A percentile compares a stretch with the other conserved stretches of the same genome.
Evolutionary conservation across 805 yeast species (phyloP).

Genomic region (Schwanniomyces vanrijiae): DNA sequence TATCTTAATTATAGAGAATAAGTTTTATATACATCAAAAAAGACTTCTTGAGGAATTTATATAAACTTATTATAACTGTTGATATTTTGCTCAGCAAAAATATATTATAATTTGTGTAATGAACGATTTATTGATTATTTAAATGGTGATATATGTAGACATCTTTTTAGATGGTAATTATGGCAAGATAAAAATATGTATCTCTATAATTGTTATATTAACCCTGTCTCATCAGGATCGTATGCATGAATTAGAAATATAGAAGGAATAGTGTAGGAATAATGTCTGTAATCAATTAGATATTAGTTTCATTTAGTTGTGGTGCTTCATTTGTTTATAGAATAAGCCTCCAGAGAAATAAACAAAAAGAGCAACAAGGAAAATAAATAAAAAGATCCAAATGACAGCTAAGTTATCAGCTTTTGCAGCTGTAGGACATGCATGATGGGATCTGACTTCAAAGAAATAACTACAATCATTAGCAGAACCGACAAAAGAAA

Average conservation of each 20-base stretch:
- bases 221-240: background rate
- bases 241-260: background rate
- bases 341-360: conserved; percentile 40
- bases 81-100: background rate
- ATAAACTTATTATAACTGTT: background rate
- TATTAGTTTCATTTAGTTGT: background rate
- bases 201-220: background rate
- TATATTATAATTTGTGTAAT: background rate
- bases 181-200: background rate
- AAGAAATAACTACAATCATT: conserved; percentile 82
- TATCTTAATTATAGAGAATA: background rate
- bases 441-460: conserved; percentile 81
- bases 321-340: conserved; percentile 24
- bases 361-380: conserved; percentile 35
- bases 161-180: background rate
- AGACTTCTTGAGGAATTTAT: background rate
- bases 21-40: background rate
- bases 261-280: too few relatives aligned
- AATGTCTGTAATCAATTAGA: background rate
- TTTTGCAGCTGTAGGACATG: conserved; percentile 77
- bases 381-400: conserved; percentile 36
- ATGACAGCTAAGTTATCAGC: conserved; percentile 63
- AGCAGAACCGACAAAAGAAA: conserved; percentile 67
- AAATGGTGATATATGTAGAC: background rate
- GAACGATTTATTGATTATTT: background rate